These are phyloP conservation scores for Saccharomyces kudriavzevii DNA, from an alignment of 805 yeast species.

Conservation along the genomic window DNA sequence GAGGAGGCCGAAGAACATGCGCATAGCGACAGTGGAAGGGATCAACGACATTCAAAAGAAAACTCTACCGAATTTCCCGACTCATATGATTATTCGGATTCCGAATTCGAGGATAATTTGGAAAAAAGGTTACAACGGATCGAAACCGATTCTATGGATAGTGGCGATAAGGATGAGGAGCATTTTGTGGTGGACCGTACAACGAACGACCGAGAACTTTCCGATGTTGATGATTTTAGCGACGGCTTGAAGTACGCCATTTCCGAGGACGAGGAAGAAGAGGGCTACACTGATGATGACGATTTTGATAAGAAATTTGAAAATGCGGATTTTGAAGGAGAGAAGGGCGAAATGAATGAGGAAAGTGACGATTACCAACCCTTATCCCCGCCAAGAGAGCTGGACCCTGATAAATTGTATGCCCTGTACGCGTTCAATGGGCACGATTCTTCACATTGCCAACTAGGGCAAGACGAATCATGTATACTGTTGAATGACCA, in stretches of 20 bases:
- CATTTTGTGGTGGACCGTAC: not conserved
- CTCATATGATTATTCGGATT: conserved; percentile 28
- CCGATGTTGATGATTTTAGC: not conserved
- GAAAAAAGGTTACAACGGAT: conserved; percentile 25
- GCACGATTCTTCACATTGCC: conserved; percentile 88
- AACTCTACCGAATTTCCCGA: conserved; percentile 5
- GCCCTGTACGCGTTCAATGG: conserved; percentile 85
- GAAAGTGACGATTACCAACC: conserved; percentile 38
- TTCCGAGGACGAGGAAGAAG: conserved; percentile 17
- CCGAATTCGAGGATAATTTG: conserved; percentile 31
- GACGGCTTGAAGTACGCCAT: conserved; percentile 7
- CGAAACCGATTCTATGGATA: conserved; percentile 4
- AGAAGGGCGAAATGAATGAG: conserved; percentile 17
- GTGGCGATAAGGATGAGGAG: not conserved
- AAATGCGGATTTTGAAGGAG: conserved; percentile 12
- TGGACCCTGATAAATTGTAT: conserved; percentile 76
- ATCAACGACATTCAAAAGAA: not conserved
- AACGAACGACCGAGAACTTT: not conserved
- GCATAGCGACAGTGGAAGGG: not conserved
- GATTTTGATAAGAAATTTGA: conserved; percentile 4
- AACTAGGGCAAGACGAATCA: conserved; percentile 70
- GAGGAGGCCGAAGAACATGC: not conserved
- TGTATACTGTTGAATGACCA: conserved; percentile 77
- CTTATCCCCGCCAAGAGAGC: conserved; percentile 60
- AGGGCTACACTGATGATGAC: conserved; percentile 8